Evolutionary conservation across 352 stramenopile species (phyloP).

Genomic region (Globisporangium cylindrosporum): DNA sequence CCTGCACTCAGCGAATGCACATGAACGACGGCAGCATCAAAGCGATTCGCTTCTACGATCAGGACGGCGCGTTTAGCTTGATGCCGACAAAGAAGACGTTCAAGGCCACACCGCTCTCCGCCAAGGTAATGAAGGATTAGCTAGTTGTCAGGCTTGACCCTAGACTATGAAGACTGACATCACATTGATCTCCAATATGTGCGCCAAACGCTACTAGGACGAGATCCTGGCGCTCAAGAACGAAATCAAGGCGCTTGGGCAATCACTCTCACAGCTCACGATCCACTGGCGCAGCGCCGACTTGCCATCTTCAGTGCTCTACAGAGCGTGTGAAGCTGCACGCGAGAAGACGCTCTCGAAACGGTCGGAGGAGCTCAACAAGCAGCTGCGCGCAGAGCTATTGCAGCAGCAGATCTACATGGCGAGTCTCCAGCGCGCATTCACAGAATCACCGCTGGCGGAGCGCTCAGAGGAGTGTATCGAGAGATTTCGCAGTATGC

Average conservation of each 20-base stretch:
- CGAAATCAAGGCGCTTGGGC: neutral
- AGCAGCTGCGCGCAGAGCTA: neutral
- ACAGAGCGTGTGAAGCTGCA: neutral
- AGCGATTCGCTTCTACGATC: too few species aligned
- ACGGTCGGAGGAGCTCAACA: neutral
- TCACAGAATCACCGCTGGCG: neutral
- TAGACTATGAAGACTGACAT: too few species aligned
- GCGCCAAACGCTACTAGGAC: neutral
- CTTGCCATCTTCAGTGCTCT: neutral
- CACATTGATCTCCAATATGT: too few species aligned
- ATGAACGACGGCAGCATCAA: too few species aligned
- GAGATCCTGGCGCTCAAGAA: neutral
- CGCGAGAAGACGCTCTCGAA: neutral
- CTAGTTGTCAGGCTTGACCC: too few species aligned
- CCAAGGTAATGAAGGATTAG: too few species aligned
- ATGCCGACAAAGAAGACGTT: too few species aligned
- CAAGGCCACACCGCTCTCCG: too few species aligned
- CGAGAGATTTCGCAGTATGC: neutral
- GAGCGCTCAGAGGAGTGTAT: neutral
- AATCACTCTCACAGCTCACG: neutral
- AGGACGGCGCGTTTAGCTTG: too few species aligned
- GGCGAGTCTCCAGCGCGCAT: neutral
- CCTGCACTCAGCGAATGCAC: too few species aligned
- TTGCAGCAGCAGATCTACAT: slow-evolving; percentile 1
- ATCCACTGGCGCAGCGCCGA: neutral